Conservation (phyloP, 306 rosid species). For the Quercus engelmannii region DNA sequence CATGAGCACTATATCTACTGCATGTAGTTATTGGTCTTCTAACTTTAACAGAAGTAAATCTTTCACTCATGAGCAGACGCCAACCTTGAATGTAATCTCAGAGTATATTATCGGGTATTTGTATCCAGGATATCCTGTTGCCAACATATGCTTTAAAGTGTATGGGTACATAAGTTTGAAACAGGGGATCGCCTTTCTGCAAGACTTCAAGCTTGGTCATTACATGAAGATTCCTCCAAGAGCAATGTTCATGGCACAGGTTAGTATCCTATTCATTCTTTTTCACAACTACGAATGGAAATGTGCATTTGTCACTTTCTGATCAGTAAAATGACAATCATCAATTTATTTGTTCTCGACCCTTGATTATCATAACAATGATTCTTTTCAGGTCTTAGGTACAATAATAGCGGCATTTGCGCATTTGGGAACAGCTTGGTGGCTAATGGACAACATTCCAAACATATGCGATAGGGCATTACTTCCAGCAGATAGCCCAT, state of each 20-base stretch:
- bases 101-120: constrained; percentile 76
- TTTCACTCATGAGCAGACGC: constrained; percentile 39
- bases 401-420: constrained; percentile 52
- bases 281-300: not conserved
- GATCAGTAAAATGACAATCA: not conserved
- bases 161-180: constrained; percentile 72
- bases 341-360: not conserved
- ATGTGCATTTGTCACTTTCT: not conserved
- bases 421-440: constrained; percentile 76
- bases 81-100: constrained; percentile 60
- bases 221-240: constrained; percentile 92
- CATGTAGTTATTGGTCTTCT: not conserved
- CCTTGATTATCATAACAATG: not conserved
- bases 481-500: constrained; percentile 70
- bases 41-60: not conserved
- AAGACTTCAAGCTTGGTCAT: constrained; percentile 93
- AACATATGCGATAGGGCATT: constrained; percentile 53
- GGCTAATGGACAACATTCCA: constrained; percentile 71
- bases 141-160: constrained; percentile 71
- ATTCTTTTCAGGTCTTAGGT: constrained; percentile 54
- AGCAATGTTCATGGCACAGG: constrained; percentile 85
- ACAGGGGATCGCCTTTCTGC: constrained; percentile 60
- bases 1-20: not conserved
- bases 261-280: constrained; percentile 13
- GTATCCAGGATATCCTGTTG: constrained; percentile 82